These are phyloP conservation scores for Pharus latifolius DNA, from an alignment of 176 grass and related monocot genomes.

Conservation along the genomic window DNA sequence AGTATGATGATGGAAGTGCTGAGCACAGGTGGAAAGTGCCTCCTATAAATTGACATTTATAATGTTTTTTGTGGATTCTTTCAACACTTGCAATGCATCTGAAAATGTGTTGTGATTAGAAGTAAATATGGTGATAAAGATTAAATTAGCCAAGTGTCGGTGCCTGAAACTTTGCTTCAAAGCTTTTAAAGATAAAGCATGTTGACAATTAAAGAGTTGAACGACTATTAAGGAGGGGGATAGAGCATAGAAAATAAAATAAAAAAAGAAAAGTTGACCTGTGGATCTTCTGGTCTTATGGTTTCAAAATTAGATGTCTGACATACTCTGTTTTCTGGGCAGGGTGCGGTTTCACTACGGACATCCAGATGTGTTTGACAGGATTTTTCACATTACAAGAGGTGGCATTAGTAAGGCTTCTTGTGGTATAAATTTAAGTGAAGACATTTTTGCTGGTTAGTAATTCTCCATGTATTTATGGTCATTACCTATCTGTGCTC, in stretches of 20 bases:
- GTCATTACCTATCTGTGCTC: neutral
- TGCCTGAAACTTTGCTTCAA: neutral
- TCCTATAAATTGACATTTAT: neutral
- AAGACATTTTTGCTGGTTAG: slow-evolving; percentile 75
- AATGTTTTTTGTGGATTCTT: neutral
- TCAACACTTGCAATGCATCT: slow-evolving; percentile 3
- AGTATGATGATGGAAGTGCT: neutral
- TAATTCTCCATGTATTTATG: slow-evolving; percentile 23
- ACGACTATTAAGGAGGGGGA: neutral
- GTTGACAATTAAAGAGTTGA: neutral
- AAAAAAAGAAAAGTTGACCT: neutral
- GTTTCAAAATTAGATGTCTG: slow-evolving; percentile 6
- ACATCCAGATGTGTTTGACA: slow-evolving; percentile 96
- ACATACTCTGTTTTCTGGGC: slow-evolving; percentile 17
- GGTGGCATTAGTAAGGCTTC: slow-evolving; percentile 96
- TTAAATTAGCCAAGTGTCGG: neutral
- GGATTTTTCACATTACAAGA: slow-evolving; percentile 93
- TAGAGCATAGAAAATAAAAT: neutral
- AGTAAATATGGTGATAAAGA: neutral
- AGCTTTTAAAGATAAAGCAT: slow-evolving; percentile 14
- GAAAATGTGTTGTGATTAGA: neutral
- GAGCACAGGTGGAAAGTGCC: neutral
- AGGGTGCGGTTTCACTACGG: slow-evolving; percentile 97
- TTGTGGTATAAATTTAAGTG: slow-evolving; percentile 75
- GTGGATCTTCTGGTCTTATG: neutral